Conservation (phyloP, 1,139 yeast genomes). For the Maudiozyma humilis region DNA sequence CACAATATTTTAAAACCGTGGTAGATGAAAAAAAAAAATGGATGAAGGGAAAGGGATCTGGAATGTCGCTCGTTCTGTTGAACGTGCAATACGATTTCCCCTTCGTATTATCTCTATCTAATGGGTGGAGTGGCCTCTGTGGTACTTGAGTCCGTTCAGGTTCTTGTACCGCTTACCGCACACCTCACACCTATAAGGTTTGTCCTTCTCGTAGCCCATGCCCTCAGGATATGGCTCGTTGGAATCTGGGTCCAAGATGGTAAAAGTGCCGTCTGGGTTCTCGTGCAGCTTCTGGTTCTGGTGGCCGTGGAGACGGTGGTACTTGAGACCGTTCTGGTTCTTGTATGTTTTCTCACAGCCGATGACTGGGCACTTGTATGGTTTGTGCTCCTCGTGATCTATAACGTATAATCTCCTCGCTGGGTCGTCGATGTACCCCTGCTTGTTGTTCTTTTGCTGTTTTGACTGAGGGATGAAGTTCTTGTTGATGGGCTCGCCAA, state of each 20-base stretch:
- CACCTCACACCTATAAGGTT: slow-evolving; percentile 96
- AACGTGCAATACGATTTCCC: no score
- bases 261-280: slow-evolving; percentile 87
- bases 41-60: neutral
- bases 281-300: slow-evolving; percentile 88
- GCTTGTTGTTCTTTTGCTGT: slow-evolving; percentile 29
- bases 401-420: slow-evolving; percentile 88
- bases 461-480: neutral
- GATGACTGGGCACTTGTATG: slow-evolving; percentile 94
- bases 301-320: slow-evolving; percentile 94
- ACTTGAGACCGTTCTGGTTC: slow-evolving; percentile 93
- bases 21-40: neutral
- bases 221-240: slow-evolving; percentile 90
- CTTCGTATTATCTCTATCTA: no score
- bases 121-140: slow-evolving; percentile 95
- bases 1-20: no score
- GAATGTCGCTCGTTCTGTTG: neutral
- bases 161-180: slow-evolving; percentile 97
- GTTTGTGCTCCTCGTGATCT: slow-evolving; percentile 88
- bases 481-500: neutral
- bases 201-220: slow-evolving; percentile 89
- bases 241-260: slow-evolving; percentile 87
- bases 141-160: slow-evolving; percentile 91
- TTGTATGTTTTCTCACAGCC: slow-evolving; percentile 97
- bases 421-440: slow-evolving; percentile 79